Evolutionary conservation across 2,329 filamentous ascomycete genomes (phyloP).

Genomic region (Amylocarpus encephaloides): DNA sequence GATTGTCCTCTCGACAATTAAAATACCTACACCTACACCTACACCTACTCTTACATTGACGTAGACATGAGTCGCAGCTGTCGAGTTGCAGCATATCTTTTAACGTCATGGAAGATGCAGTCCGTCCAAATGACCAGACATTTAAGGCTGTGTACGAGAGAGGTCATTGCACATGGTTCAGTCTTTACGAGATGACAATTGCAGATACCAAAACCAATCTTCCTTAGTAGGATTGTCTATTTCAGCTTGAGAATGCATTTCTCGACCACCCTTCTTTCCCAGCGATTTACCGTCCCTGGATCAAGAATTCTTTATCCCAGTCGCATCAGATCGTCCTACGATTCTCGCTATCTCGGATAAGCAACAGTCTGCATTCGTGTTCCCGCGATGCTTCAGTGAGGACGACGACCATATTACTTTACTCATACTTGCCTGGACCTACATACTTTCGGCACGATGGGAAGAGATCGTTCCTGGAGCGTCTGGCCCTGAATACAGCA

Average conservation of each 20-base stretch:
- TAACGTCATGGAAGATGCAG: slow-evolving; percentile 18
- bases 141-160: slow-evolving; percentile 26
- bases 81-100: background rate
- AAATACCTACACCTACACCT: too few species aligned
- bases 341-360: slow-evolving; percentile 13
- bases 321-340: slow-evolving; percentile 20
- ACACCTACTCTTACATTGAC: too few species aligned
- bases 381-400: slow-evolving; percentile 7
- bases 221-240: slow-evolving; percentile 14
- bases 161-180: slow-evolving; percentile 26
- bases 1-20: too few species aligned
- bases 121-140: slow-evolving; percentile 23
- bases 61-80: too few species aligned
- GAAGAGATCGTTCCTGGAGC: slow-evolving; percentile 29
- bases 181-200: slow-evolving; percentile 19
- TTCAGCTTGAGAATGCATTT: slow-evolving; percentile 15
- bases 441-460: slow-evolving; percentile 31
- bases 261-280: slow-evolving; percentile 22
- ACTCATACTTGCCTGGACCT: slow-evolving; percentile 29
- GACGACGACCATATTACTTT: slow-evolving; percentile 20
- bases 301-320: slow-evolving; percentile 18
- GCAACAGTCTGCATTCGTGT: slow-evolving; percentile 16
- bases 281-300: slow-evolving; percentile 23
- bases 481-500: slow-evolving; percentile 16
- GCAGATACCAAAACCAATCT: slow-evolving; percentile 12